These are phyloP conservation scores for Infundibulicybe gibba DNA, from an alignment of 768 basidiomycete genomes.

Conservation along the genomic window DNA sequence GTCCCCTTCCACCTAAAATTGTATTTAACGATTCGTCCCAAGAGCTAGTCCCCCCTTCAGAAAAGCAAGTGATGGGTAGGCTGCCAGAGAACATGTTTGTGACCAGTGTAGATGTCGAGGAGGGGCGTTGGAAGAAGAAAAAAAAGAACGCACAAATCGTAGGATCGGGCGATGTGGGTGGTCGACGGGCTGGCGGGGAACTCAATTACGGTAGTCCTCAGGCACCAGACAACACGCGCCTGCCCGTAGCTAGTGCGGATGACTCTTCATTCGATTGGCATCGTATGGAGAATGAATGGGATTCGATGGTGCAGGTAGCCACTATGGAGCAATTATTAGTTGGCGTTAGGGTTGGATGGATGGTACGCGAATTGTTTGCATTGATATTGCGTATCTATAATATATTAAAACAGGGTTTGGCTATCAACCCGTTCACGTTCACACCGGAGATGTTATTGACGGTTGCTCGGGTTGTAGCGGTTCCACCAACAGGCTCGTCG, in stretches of 20 bases:
- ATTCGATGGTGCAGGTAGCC: slow-evolving; percentile 16
- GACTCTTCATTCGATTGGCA: slow-evolving; percentile 31
- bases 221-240: background rate
- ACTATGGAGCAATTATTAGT: slow-evolving; percentile 18
- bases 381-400: background rate
- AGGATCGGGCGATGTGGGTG: slow-evolving; percentile 7
- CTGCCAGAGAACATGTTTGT: slow-evolving; percentile 66
- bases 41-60: slow-evolving; percentile 59
- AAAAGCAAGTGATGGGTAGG: slow-evolving; percentile 41
- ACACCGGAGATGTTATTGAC: slow-evolving; percentile 56
- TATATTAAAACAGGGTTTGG: slow-evolving; percentile 42
- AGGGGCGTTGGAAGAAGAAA: slow-evolving; percentile 28
- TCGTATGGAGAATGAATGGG: slow-evolving; percentile 27
- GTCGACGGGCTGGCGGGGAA: slow-evolving; percentile 4
- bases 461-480: slow-evolving; percentile 34
- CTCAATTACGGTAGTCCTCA: background rate
- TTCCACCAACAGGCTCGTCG: slow-evolving; percentile 7
- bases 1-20: slow-evolving; percentile 46
- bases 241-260: background rate
- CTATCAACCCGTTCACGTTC: slow-evolving; percentile 53
- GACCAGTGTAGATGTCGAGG: slow-evolving; percentile 70
- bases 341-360: slow-evolving; percentile 43
- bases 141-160: slow-evolving; percentile 26
- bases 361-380: slow-evolving; percentile 28
- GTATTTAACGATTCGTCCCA: slow-evolving; percentile 35